Evolutionary conservation across 805 yeast genomes (phyloP).

Genomic region (Wickerhamiella alocasiicola): DNA sequence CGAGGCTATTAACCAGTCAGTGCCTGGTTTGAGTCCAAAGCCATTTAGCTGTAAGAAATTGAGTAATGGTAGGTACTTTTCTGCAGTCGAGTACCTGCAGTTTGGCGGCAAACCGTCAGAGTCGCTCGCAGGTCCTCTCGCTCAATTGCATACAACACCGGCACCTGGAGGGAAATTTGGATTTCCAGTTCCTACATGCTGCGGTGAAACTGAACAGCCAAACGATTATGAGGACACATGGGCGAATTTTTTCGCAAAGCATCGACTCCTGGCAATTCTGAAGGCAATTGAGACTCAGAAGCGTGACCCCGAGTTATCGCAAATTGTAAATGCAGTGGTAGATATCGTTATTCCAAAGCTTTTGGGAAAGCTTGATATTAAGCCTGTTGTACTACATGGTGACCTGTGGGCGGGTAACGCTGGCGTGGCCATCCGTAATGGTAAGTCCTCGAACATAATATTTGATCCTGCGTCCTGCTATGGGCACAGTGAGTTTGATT

Average conservation of each 20-base stretch:
- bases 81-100: neutral
- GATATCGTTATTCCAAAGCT: neutral
- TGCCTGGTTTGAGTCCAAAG: neutral
- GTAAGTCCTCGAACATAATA: neutral
- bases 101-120: neutral
- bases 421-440: neutral
- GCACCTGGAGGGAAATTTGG: neutral
- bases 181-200: neutral
- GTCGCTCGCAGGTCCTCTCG: neutral
- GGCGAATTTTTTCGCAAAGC: neutral
- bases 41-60: neutral
- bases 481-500: neutral
- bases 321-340: neutral
- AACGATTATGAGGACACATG: neutral
- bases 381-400: neutral
- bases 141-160: neutral
- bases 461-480: neutral
- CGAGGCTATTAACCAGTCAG: neutral
- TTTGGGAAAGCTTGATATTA: neutral
- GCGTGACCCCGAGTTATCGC: neutral
- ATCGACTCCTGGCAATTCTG: neutral
- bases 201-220: neutral
- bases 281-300: neutral
- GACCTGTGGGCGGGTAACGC: slow-evolving; percentile 1
- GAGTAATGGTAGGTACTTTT: neutral